phyloP scores from a whole-genome alignment of 345 rosid genomes.

The Turnera subulata region DNA sequence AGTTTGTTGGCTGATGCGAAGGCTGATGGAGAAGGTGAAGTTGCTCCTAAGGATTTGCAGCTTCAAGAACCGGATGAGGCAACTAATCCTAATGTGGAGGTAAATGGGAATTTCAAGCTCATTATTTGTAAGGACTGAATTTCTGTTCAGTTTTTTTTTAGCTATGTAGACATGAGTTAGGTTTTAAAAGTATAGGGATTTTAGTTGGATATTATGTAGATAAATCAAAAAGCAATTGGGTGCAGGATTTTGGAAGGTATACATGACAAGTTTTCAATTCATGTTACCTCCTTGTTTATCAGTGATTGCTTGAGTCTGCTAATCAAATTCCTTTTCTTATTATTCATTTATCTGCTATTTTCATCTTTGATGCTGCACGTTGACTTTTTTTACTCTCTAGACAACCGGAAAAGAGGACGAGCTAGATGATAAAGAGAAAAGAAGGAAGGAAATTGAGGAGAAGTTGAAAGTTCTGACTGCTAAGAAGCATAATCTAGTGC shows the following conservation, averaged over 20 bases:
- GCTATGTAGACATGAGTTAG: no score
- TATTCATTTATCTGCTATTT: no score
- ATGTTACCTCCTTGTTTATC: no score
- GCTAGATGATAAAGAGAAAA: constrained; percentile 42
- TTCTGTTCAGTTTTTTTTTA: no score
- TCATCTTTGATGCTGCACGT: neutral
- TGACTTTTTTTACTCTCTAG: constrained; percentile 28
- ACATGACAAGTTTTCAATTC: no score
- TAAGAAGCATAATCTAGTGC: constrained; percentile 89
- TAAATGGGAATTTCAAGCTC: neutral
- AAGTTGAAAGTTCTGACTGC: constrained; percentile 62
- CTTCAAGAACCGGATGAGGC: neutral
- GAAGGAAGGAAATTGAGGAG: constrained; percentile 67
- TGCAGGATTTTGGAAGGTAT: no score
- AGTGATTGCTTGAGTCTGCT: no score
- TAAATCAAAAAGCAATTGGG: no score
- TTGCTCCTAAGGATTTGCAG: neutral
- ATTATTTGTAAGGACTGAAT: no score
- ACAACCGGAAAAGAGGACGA: constrained; percentile 26
- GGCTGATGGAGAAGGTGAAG: neutral
- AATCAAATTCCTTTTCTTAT: no score
- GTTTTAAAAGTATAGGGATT: no score
- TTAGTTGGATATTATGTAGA: no score
- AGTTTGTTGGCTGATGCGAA: constrained; percentile 5
- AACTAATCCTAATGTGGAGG: constrained; percentile 14